Evolutionary conservation across 202 grass and related monocot species (phyloP).

Genomic region (Panicum hallii): DNA sequence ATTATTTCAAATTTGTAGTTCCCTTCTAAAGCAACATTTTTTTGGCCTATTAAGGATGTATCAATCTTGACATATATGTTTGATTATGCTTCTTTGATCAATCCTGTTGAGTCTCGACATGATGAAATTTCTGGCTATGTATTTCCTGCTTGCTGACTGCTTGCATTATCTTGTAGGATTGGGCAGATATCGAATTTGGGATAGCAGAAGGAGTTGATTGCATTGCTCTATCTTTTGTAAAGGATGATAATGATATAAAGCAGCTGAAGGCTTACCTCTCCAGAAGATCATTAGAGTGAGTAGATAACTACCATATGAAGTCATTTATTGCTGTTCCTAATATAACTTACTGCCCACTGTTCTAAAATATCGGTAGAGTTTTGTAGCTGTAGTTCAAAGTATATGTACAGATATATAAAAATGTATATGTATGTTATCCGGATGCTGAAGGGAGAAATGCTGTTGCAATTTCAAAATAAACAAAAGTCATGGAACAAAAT

Average conservation of each 20-base stretch:
- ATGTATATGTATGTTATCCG: background rate
- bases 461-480: background rate
- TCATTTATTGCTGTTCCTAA: constrained; percentile 18
- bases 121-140: constrained; percentile 15
- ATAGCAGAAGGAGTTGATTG: constrained; percentile 77
- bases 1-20: constrained; percentile 31
- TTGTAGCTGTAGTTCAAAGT: background rate
- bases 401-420: background rate
- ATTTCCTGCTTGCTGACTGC: constrained; percentile 33
- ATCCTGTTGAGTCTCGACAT: background rate
- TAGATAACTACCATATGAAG: constrained; percentile 23
- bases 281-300: constrained; percentile 75
- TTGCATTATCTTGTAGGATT: constrained; percentile 53
- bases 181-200: constrained; percentile 76
- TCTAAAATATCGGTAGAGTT: constrained; percentile 24
- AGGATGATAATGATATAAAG: constrained; percentile 72
- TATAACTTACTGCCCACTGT: background rate
- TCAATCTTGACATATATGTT: background rate
- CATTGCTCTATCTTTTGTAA: constrained; percentile 77
- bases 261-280: constrained; percentile 68
- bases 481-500: background rate
- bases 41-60: background rate
- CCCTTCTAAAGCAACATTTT: background rate
- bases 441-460: background rate
- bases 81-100: background rate